Evolutionary conservation across 2,329 filamentous ascomycete species (phyloP), one percentile per base, ranked within the genome.

Genomic region (Diaporthe longicolla): DNA sequence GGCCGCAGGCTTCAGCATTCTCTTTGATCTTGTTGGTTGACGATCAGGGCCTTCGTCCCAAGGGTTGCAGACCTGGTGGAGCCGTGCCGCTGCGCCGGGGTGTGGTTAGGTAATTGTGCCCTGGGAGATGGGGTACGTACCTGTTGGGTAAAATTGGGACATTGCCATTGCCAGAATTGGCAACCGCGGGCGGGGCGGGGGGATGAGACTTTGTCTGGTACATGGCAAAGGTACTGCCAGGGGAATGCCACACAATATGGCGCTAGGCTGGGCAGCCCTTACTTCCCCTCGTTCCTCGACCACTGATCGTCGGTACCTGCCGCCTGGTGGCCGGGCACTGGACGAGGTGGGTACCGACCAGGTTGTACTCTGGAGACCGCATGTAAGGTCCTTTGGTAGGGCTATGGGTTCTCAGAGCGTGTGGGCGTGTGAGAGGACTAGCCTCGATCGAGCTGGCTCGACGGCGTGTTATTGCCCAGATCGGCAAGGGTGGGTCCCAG

Each of bases 1-100:
- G 59, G 29, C 24, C 50, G 63, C 45, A 74, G 73, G 73, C 73
- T 69, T 70, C 73, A 68, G 66, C 58, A 74, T 74, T 74, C 72
- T 57, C 48, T 37, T n/a, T 43, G 29, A 55, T 69, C 61, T 74
- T 50, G 61, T 73, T 74, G 73, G 73, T 48, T 57, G 61, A 32
- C 13, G 26, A 45, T 74, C 57, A 52, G 55, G 54, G 65, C 73
- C 70, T 21, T 10, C 32, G n/a, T 37, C 29, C 29, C 45, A 66
- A 66, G 45, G 63, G 73, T 70, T 43, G 35, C 63, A 73, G 48
- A 54, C 45, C n/a, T 59, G 54, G 55, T 70, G 73, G 73, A 54
- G 69, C 45, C 59, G 57, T 52, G 32, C 68, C 29, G 68, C 68
- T n/a, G 55, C 3, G 58, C 43, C 15, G 69, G 57, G 69, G 69